Evolutionary conservation across 441 rosid genomes (phyloP), one percentile per base, ranked within the genome.

Genomic region (Corymbia calophylla): DNA sequence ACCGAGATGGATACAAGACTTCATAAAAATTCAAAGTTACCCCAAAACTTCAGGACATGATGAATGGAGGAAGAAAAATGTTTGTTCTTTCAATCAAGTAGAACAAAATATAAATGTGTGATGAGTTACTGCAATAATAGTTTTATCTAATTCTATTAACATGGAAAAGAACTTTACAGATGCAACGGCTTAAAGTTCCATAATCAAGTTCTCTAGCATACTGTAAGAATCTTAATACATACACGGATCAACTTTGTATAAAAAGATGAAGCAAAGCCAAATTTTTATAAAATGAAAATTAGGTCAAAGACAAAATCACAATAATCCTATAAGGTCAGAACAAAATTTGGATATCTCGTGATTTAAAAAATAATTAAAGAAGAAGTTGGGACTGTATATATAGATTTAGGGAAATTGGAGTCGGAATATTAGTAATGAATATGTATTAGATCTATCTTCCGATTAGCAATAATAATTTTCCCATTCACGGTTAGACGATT

Each of bases 171-270:
- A 31, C 12, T 68, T 18, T 31, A 66, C 21, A 66, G 14, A 64
- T 16, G 5, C 77, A 68, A 68, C 0, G 9, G 80, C 80, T 0
- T 32, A 9, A 7, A 32, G 47, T 0, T 32, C 47, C 0, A 68
- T 19, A 1, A 2, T 32, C 0, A 18, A 68, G 47, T 68, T 68
- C 47, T 68, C 80, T 9, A 11, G 47, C 80, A 68, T 1, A 32
- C 25, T 10, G 18, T 9, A 68, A 25, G 1, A 32, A n/a, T 56
- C 62, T 56, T 23, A 23, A 23, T 56, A 23, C 13, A 23, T 9
- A 0, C 0, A 4, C 1, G 13, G 29, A 23, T 56, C 1, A 0
- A 56, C 13, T 4, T 9, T 0, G 29, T 0, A 5, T 56, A 56
- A 0, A 23, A 56, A 0, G 13, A 23, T 56, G 0, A 23, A 56